These are phyloP conservation scores for Reutealis trisperma DNA, from an alignment of 345 rosid genomes.

Conservation along the genomic window DNA sequence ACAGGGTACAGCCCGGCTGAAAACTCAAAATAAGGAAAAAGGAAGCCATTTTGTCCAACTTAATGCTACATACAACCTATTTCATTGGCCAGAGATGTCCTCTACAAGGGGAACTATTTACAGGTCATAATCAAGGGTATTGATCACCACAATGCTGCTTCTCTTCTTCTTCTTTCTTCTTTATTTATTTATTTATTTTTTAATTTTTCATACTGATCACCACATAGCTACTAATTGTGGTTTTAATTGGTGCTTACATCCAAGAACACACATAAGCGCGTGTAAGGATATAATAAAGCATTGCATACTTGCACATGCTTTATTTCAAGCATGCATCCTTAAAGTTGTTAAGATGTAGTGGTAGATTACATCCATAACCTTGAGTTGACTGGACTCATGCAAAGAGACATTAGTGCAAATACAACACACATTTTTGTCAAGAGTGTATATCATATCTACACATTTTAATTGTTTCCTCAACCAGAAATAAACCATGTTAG, in stretches of 20 bases:
- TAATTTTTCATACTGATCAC: no score
- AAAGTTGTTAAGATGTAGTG: background rate
- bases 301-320: background rate
- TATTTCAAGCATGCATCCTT: no score
- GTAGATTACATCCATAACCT: background rate
- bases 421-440: background rate
- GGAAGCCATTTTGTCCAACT: background rate
- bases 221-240: no score
- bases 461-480: background rate
- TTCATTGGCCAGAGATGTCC: no score
- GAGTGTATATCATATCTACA: background rate
- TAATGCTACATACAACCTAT: no score
- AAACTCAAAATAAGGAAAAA: background rate
- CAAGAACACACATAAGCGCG: background rate
- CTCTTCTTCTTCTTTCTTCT: no score
- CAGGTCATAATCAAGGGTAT: no score
- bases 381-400: background rate
- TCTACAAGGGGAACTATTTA: no score
- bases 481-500: background rate
- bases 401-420: background rate
- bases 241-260: background rate
- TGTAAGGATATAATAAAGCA: background rate
- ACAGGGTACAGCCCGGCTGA: background rate
- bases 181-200: no score
- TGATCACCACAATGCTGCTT: no score